Evolutionary conservation across 306 rosid genomes (phyloP), one percentile per base, ranked within the genome.

Genomic region (Lathyrus aphaca): DNA sequence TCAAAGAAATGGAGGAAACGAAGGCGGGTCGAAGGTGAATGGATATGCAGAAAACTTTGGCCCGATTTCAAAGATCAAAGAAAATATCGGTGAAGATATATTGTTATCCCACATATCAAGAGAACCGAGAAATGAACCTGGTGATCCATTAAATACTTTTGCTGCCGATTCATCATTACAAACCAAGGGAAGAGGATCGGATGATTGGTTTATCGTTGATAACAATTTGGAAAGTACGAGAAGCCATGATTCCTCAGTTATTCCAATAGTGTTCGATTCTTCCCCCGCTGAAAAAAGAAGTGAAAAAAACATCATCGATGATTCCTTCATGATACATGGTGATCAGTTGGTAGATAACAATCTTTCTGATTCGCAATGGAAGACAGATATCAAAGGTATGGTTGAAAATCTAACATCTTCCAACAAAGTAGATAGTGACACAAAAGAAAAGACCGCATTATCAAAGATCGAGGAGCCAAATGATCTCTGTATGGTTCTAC

Each of bases 271-370:
- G 65, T 80, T 84, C 27, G 70, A 80, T 73, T 58, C 14, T 13
- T 66, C 74, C n/a, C n/a, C 6, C 10, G 43, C 74, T 12, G 81
- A 78, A 25, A 81, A 79, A 58, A 73, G 82, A 61, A 63, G 45
- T 11, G 79, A 49, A 73, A 43, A 64, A 43, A 49, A 64, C 66
- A 56, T 53, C 15, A 16, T 64, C 17, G 92, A 87, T 78, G 92
- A 87, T 71, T 87, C 89, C 60, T 87, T 87, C 83, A 84, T 87
- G 85, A 76, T 87, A 57, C 87, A 78, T 50, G 73, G 84, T 7
- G 39, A 35, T 68, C 86, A 79, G 43, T 68, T 81, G 69, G 74
- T 71, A 3, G 76, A 69, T 42, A 64, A 70, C 49, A 63, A 60
- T 82, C 59, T 5, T 16, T 77, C 73, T 42, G 82, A 78, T 29